Percentiles rank a stretch among this genome's conserved stretches.
phyloP scores from a whole-genome alignment of 1,284 basidiomycete species.

The Laetiporus sulphureus region DNA sequence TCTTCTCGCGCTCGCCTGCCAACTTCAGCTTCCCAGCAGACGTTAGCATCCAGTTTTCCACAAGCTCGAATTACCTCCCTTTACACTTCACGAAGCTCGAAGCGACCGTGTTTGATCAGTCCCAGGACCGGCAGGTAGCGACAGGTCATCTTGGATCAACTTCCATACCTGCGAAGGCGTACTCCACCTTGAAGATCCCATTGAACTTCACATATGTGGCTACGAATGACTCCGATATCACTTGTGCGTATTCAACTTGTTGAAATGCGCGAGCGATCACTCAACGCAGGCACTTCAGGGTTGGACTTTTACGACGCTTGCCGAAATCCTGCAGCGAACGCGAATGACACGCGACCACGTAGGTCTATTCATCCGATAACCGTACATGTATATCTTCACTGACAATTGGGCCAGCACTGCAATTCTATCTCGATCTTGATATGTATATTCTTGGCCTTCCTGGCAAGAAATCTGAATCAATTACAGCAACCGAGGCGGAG shows the following conservation, averaged over 20 bases:
- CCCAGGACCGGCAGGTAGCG: conserved; percentile 56
- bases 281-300: conserved; percentile 38
- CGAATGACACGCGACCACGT: conserved; percentile 56
- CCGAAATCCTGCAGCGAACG: conserved; percentile 47
- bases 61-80: conserved; percentile 66
- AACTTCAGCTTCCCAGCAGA: conserved; percentile 82
- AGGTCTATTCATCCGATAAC: conserved; percentile 19
- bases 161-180: conserved; percentile 57
- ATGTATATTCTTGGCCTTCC: conserved; percentile 69
- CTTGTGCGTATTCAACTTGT: conserved; percentile 42
- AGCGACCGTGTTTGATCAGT: conserved; percentile 61
- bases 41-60: conserved; percentile 69
- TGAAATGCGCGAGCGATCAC: neutral
- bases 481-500: conserved; percentile 52
- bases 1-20: conserved; percentile 67
- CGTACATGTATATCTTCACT: neutral
- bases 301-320: conserved; percentile 76
- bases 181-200: conserved; percentile 59
- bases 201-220: conserved; percentile 79
- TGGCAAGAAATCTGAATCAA: conserved; percentile 44
- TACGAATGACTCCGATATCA: conserved; percentile 72
- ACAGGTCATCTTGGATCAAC: conserved; percentile 51
- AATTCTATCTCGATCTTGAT: conserved; percentile 60
- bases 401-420: conserved; percentile 42
- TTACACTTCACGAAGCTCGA: conserved; percentile 61